Conservation (phyloP, 768 basidiomycete species). For the Lentinus brumalis region DNA sequence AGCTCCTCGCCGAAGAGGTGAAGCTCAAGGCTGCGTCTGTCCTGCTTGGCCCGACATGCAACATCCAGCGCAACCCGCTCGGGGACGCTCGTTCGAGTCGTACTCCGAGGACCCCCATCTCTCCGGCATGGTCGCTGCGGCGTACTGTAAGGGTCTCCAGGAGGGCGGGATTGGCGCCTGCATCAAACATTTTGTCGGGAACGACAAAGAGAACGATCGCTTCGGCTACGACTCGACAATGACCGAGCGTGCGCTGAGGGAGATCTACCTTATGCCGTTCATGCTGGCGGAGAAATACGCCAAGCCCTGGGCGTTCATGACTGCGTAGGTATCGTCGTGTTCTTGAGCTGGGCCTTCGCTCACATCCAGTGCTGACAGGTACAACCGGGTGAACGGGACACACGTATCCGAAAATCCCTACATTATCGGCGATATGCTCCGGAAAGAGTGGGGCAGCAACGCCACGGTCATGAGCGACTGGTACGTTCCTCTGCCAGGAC, state of each 20-base stretch:
- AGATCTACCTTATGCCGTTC: conserved; percentile 64
- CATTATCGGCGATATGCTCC: conserved; percentile 61
- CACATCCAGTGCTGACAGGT: conserved; percentile 38
- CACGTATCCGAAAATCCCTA: conserved; percentile 67
- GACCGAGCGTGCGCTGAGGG: conserved; percentile 53
- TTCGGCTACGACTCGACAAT: conserved; percentile 58
- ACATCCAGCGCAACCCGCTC: conserved; percentile 79
- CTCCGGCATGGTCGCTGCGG: conserved; percentile 67
- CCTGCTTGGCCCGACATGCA: conserved; percentile 79
- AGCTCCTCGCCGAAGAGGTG: conserved; percentile 70
- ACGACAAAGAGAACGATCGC: conserved; percentile 83
- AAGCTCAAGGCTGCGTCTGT: conserved; percentile 70
- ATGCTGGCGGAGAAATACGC: conserved; percentile 55
- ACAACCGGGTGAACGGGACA: conserved; percentile 74
- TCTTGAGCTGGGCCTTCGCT: not conserved
- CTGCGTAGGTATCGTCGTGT: conserved; percentile 48
- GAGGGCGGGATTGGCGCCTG: conserved; percentile 71
- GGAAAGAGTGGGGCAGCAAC: conserved; percentile 76
- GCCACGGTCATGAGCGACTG: conserved; percentile 84
- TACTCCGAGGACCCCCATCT: conserved; percentile 80
- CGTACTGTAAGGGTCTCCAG: conserved; percentile 80
- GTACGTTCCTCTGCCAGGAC: conserved; percentile 36
- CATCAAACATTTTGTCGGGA: conserved; percentile 83
- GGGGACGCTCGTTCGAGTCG: conserved; percentile 70
- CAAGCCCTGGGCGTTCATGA: conserved; percentile 62